A percentile compares a stretch with the other conserved stretches of the same genome.
phyloP scores from a whole-genome alignment of 805 yeast species.

The Candida quercuum region DNA sequence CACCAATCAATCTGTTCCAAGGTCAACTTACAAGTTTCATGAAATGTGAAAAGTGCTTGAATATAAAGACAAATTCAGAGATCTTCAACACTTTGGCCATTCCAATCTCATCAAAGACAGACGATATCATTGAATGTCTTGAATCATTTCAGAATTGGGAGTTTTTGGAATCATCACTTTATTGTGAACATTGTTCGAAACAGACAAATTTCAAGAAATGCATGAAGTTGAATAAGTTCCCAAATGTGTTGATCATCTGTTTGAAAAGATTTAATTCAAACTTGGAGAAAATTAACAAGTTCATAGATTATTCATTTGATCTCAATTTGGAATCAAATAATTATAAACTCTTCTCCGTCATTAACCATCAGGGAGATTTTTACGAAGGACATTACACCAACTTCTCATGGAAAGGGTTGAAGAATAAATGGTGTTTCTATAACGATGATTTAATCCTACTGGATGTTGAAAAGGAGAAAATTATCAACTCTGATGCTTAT shows the following conservation, averaged over 20 bases:
- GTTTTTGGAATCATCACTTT: conserved; percentile 74
- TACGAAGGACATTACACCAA: conserved; percentile 89
- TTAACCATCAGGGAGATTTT: conserved; percentile 77
- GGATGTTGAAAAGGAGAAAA: conserved; percentile 43
- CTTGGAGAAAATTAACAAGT: conserved; percentile 32
- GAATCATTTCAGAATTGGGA: conserved; percentile 75
- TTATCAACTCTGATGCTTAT: conserved; percentile 72
- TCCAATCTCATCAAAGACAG: conserved; percentile 61
- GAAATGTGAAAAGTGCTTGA: conserved; percentile 64
- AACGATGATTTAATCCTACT: conserved; percentile 71
- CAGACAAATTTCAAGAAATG: conserved; percentile 63
- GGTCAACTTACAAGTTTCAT: conserved; percentile 85
- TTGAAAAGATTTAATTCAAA: conserved; percentile 70
- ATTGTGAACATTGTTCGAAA: conserved; percentile 68
- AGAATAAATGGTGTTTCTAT: conserved; percentile 64
- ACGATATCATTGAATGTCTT: conserved; percentile 72
- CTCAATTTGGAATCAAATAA: conserved; percentile 44
- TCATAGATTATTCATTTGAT: conserved; percentile 61
- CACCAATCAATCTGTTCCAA: conserved; percentile 54
- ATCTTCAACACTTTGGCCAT: conserved; percentile 74
- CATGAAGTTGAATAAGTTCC: conserved; percentile 70
- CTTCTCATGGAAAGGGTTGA: conserved; percentile 58
- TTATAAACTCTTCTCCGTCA: conserved; percentile 74
- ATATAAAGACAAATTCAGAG: conserved; percentile 81
- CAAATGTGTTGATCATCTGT: conserved; percentile 75